Evolutionary conservation across 163 green algal genomes (phyloP).

Genomic region (Scenedesmus sp.): DNA sequence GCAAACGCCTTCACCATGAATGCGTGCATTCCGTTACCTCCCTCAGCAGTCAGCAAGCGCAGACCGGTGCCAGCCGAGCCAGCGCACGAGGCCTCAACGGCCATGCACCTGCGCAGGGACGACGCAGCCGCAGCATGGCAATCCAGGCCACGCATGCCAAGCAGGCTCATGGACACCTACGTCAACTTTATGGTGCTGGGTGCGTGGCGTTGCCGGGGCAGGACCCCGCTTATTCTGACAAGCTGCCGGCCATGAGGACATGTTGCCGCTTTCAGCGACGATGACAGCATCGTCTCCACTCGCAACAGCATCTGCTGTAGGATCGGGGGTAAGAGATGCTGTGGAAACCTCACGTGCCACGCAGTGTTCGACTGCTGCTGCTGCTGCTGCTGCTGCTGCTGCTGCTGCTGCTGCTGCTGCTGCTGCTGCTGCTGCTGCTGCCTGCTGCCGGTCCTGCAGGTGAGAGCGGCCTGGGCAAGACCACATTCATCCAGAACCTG

Average conservation of each 20-base stretch:
- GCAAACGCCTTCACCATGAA: not conserved
- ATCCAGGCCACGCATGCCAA: conserved; percentile 31
- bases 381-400: not conserved
- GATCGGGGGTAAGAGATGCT: not conserved
- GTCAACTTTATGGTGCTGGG: conserved; percentile 55
- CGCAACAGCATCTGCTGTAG: not conserved
- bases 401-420: too few relatives aligned
- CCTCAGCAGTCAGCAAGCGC: not conserved
- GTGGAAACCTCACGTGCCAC: not conserved
- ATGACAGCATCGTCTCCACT: not conserved
- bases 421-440: not conserved
- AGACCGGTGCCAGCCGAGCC: conserved; percentile 8
- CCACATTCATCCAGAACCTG: conserved; percentile 56
- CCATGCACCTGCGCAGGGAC: conserved; percentile 36
- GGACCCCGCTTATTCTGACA: not conserved
- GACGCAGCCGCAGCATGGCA: conserved; percentile 42
- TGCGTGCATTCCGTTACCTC: not conserved
- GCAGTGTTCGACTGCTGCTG: not conserved
- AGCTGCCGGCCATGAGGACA: not conserved
- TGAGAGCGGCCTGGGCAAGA: conserved; percentile 54
- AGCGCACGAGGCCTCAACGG: not conserved
- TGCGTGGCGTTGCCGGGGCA: not conserved
- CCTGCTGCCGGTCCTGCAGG: not conserved
- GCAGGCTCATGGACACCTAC: conserved; percentile 43
- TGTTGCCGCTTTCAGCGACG: not conserved